Evolutionary conservation across 176 grass and related monocot genomes (phyloP), one percentile per base, ranked within the genome.

Genomic region (Eragrostis nindensis): DNA sequence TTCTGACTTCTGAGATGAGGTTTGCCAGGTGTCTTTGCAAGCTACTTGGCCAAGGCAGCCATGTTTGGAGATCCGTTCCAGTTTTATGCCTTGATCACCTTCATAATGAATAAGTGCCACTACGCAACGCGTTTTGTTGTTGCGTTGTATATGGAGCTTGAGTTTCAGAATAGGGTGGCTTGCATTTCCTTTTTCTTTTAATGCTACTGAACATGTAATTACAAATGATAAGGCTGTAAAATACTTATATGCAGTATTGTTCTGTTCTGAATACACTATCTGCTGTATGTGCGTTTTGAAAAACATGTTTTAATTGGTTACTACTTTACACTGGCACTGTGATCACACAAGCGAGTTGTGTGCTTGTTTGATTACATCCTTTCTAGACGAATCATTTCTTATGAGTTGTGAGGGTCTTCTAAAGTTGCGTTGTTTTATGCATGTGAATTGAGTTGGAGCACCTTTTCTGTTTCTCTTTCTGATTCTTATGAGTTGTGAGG

Each of bases 51-150:
- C 7, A 11, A 40, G 68, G 32, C 42, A 75, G 73, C 0, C 13
- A 44, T 63, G 70, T 27, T 53, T 1, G 4, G 67, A 63, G 27
- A 55, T 43, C 18, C 18, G 2, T 50, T 61, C 25, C 24, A 45
- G 43, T n/a, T 18, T 39, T 53, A 40, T 29, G 15, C 7, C 16
- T 22, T 41, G 56, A 55, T 77, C 29, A 56, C 0, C 36, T 21
- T 63, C 41, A 75, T 25, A 36, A 36, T 36, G 32, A 74, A 80
- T 75, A 80, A 84, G 42, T 70, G 25, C 25, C 53, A 80, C 44
- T 85, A 24, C 0, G 7, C 21, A 9, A 62, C 61, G 53, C 1
- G 1, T 27, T 32, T 73, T 7, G 60, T 83, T 66, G 52, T 3
- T 55, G 60, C 79, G 16, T 71, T 77, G 12, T 77, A 47, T 65